These are phyloP conservation scores for Solanum chilense DNA, from an alignment of 257 asterid species.

Conservation along the genomic window DNA sequence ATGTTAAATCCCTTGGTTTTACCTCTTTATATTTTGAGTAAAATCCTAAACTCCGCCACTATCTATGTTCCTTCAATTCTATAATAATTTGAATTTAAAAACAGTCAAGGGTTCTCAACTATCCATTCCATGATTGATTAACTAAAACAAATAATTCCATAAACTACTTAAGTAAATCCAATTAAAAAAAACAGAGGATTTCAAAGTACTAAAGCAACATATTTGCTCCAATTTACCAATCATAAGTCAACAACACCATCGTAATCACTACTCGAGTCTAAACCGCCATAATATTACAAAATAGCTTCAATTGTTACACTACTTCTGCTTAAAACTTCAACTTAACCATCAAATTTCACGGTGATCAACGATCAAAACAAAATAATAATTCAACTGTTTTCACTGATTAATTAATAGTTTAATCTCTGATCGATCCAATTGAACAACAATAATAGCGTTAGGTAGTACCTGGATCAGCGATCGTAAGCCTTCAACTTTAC, in stretches of 20 bases:
- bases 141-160: background rate
- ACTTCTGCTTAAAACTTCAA: background rate
- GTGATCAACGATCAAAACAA: background rate
- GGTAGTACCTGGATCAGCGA: background rate
- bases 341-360: background rate
- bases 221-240: background rate
- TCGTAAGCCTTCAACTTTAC: background rate
- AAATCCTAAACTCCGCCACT: background rate
- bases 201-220: background rate
- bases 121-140: background rate
- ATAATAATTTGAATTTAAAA: background rate
- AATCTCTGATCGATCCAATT: background rate
- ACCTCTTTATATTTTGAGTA: background rate
- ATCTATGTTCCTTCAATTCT: background rate
- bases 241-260: background rate
- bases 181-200: background rate
- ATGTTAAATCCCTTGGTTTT: background rate
- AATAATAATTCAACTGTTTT: background rate
- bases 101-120: background rate
- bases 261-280: background rate
- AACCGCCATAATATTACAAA: background rate
- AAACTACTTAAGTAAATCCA: background rate
- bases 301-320: background rate
- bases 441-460: background rate
- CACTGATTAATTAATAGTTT: background rate